Conservation (phyloP, 306 rosid genomes). For the Vigna trinervia region DNA sequence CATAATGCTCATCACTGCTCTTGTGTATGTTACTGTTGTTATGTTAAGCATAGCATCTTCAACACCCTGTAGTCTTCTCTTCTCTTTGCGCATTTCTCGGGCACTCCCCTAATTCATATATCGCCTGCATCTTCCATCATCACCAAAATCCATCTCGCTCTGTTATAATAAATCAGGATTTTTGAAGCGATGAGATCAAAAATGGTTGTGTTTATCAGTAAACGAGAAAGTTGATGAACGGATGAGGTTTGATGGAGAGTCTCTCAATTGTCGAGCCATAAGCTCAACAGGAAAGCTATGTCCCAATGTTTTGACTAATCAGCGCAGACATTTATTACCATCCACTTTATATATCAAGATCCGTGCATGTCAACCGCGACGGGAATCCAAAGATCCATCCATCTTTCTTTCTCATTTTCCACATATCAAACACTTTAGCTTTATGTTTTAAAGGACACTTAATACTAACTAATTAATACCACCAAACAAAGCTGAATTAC, state of each 20-base stretch:
- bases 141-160: not conserved
- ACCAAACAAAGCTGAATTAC: slow-evolving; percentile 8
- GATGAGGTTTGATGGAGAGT: no score
- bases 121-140: slow-evolving; percentile 36
- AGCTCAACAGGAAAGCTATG: slow-evolving; percentile 56
- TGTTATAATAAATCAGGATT: no score
- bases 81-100: slow-evolving; percentile 43
- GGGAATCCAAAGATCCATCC: slow-evolving; percentile 50
- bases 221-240: no score
- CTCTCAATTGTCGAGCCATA: slow-evolving; percentile 53
- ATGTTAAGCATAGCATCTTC: slow-evolving; percentile 21
- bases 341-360: slow-evolving; percentile 44
- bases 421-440: slow-evolving; percentile 33
- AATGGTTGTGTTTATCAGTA: no score
- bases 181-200: no score
- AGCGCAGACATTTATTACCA: slow-evolving; percentile 52
- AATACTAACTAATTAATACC: slow-evolving; percentile 25
- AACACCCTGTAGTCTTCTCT: not conserved
- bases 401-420: slow-evolving; percentile 21
- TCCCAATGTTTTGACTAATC: slow-evolving; percentile 66
- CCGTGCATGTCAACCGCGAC: slow-evolving; percentile 45
- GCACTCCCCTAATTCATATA: slow-evolving; percentile 13
- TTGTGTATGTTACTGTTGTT: not conserved
- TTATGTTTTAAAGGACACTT: slow-evolving; percentile 50
- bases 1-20: slow-evolving; percentile 46